phyloP scores from a whole-genome alignment of 2,329 filamentous ascomycete species.

The Pseudonectria buxi region DNA sequence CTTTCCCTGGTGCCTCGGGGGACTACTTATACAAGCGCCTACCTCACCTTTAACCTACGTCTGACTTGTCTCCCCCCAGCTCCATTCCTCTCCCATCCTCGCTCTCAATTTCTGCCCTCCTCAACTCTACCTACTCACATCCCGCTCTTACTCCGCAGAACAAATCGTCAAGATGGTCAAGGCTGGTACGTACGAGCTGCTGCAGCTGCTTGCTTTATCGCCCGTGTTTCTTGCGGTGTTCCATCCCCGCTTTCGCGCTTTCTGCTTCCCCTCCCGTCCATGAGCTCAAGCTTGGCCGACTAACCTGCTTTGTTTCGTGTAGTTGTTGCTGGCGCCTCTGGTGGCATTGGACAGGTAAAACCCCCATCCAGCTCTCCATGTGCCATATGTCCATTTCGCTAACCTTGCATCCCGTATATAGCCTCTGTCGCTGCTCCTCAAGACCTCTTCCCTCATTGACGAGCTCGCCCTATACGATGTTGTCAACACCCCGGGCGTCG shows the following conservation, averaged over 20 bases:
- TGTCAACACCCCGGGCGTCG: conserved; percentile 95
- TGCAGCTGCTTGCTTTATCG: no score
- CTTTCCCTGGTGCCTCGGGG: not conserved
- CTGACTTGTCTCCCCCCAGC: not conserved
- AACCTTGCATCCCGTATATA: conserved; percentile 32
- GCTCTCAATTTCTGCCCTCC: conserved; percentile 2
- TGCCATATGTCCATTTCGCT: conserved; percentile 7
- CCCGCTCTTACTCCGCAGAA: conserved; percentile 5
- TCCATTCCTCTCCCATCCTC: conserved; percentile 2
- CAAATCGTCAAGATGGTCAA: conserved; percentile 47
- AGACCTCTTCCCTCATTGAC: conserved; percentile 79
- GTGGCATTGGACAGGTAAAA: conserved; percentile 94
- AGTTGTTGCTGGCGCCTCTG: conserved; percentile 91
- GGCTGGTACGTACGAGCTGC: conserved; percentile 42
- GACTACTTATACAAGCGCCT: not conserved
- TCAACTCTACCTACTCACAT: conserved; percentile 7
- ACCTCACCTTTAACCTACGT: conserved; percentile 2
- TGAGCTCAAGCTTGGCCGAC: not conserved
- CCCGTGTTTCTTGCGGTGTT: no score
- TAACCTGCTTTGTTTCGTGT: conserved; percentile 8
- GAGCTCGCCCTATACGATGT: conserved; percentile 99
- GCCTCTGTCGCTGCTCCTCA: conserved; percentile 94
- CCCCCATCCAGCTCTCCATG: conserved; percentile 2
- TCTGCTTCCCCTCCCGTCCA: conserved; percentile 2
- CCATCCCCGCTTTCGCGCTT: conserved; percentile 18